phyloP scores from a whole-genome alignment of 345 rosid genomes.

The Trapa bicornis region DNA sequence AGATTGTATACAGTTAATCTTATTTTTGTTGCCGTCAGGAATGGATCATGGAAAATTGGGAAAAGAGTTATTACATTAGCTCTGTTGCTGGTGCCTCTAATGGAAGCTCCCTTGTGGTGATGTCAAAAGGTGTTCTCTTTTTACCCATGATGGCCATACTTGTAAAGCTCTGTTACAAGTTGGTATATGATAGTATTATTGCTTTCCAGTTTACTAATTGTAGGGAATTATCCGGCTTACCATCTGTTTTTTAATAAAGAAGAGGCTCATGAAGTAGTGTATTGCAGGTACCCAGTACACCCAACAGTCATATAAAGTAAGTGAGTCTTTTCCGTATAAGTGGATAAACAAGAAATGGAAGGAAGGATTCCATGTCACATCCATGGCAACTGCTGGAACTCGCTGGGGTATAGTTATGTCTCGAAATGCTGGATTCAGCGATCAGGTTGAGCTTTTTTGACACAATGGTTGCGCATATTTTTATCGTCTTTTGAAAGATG shows the following conservation, averaged over 20 bases:
- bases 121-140: slow-evolving; percentile 34
- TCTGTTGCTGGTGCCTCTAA: slow-evolving; percentile 41
- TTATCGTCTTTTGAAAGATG: background rate
- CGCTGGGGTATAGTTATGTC: slow-evolving; percentile 48
- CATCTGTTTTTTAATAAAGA: background rate
- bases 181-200: background rate
- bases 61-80: slow-evolving; percentile 39
- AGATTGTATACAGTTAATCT: background rate
- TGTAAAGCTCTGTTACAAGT: no score
- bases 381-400: slow-evolving; percentile 46
- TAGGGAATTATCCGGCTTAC: background rate
- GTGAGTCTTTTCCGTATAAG: slow-evolving; percentile 41
- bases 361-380: slow-evolving; percentile 42
- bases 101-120: slow-evolving; percentile 43
- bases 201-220: background rate
- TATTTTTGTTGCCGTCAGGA: slow-evolving; percentile 15
- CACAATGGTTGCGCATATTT: background rate
- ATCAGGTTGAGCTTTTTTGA: slow-evolving; percentile 21
- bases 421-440: slow-evolving; percentile 33
- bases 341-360: slow-evolving; percentile 53
- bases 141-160: no score
- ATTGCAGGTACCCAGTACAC: slow-evolving; percentile 28
- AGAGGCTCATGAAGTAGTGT: background rate
- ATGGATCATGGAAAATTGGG: slow-evolving; percentile 57
- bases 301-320: slow-evolving; percentile 45